Evolutionary conservation across 1,139 yeast genomes (phyloP).

Genomic region (Zygoascus meyerae): DNA sequence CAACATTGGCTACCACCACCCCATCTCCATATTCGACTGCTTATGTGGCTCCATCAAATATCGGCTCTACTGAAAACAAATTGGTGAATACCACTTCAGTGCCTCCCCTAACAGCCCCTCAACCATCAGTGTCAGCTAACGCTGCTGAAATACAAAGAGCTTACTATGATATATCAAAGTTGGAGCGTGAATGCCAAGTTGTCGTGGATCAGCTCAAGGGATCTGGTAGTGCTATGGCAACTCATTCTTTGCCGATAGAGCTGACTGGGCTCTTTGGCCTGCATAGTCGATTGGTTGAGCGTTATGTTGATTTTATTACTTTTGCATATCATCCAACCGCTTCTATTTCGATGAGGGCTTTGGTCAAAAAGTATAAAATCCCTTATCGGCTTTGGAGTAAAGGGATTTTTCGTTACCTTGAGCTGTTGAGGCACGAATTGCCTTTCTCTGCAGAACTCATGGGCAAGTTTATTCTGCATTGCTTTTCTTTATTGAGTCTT

Average conservation of each 20-base stretch:
- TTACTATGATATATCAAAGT: conserved; percentile 24
- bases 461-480: conserved; percentile 25
- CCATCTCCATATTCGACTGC: neutral
- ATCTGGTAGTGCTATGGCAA: neutral
- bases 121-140: conserved; percentile 19
- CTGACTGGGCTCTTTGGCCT: conserved; percentile 14
- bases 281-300: conserved; percentile 25
- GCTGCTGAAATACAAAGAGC: conserved; percentile 23
- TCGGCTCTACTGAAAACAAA: neutral
- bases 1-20: neutral
- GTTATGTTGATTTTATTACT: conserved; percentile 29
- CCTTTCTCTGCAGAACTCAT: conserved; percentile 26
- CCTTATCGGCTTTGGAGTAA: conserved; percentile 32
- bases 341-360: conserved; percentile 20
- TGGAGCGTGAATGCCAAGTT: conserved; percentile 22
- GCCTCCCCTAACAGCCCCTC: conserved; percentile 8
- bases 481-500: conserved; percentile 27
- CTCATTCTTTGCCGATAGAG: neutral
- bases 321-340: conserved; percentile 28
- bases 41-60: neutral
- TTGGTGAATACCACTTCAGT: neutral
- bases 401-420: conserved; percentile 30
- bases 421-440: conserved; percentile 26
- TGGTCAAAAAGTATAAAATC: conserved; percentile 29
- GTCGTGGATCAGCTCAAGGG: conserved; percentile 16